Evolutionary conservation across 2,329 filamentous ascomycete species (phyloP), one percentile per base, ranked within the genome.

Genomic region (Neofusicoccum laricinum): DNA sequence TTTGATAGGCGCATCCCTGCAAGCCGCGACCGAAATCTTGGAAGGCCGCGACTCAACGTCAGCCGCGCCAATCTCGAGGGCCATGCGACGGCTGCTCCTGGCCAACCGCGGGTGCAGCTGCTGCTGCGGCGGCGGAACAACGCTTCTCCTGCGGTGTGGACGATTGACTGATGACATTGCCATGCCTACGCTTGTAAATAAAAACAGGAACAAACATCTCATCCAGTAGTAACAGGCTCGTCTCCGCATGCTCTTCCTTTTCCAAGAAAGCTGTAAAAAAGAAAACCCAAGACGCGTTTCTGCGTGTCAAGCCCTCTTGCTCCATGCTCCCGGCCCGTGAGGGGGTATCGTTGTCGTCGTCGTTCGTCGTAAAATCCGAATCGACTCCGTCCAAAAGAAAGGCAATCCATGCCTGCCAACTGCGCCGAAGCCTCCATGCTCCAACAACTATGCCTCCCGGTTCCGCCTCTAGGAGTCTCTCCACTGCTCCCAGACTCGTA

Each of bases 221-320:
- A 59, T 59, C 55, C 55, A 59, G 55, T 59, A 59, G 30, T 32
- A 59, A 59, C 55, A 59, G 55, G 40, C 55, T 59, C 55, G 55
- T 46, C 41, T 45, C 55, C 41, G 55, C 55, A 59, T 59, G 55
- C 40, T 46, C 41, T 59, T 59, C 55, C 55, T 46, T 46, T 59
- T 46, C 55, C 55, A 59, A 59, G 41, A 59, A 58, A 59, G 41
- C 41, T 59, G 8, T 25, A 32, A 19, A 30, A 36, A 59, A 59
- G 41, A 59, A 38, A 59, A 59, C 55, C 41, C 25, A 46, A 46
- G 10, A 34, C 55, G 55, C 55, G 55, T 59, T 59, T 59, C 55
- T 59, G 55, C 55, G 55, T 59, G 41, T 59, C 55, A 46, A 59
- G 55, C n/a, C 55, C 40, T 59, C 55, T 46, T 58, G 34, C 17